These are phyloP conservation scores for Fragosphaeria purpurea DNA, from an alignment of 2,329 filamentous ascomycete species.

Conservation along the genomic window DNA sequence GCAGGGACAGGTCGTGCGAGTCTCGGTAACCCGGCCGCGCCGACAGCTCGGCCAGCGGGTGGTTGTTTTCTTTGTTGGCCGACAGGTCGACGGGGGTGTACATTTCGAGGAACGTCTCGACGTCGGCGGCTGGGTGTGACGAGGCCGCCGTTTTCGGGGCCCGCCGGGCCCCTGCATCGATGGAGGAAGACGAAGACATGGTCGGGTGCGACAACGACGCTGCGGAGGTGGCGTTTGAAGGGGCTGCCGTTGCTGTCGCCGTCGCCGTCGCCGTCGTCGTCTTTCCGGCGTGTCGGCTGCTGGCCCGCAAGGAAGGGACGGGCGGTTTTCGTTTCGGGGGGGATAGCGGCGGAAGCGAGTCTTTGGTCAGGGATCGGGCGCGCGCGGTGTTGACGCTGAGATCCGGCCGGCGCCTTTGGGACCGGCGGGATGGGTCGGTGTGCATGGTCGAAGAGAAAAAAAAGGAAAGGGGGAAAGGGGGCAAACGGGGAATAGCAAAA, in stretches of 20 bases:
- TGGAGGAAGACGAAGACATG: slow-evolving; percentile 17
- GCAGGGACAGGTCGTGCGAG: slow-evolving; percentile 79
- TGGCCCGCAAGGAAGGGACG: slow-evolving; percentile 3
- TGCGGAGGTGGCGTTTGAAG: slow-evolving; percentile 11
- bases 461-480: neutral
- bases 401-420: slow-evolving; percentile 23
- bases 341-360: slow-evolving; percentile 19
- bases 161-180: slow-evolving; percentile 14
- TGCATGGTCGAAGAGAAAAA: slow-evolving; percentile 2
- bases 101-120: slow-evolving; percentile 29
- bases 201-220: no score
- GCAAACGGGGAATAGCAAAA: no score
- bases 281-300: slow-evolving; percentile 1
- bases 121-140: slow-evolving; percentile 17
- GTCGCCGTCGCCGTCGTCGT: neutral
- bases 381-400: slow-evolving; percentile 26
- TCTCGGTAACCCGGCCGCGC: slow-evolving; percentile 36
- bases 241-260: slow-evolving; percentile 7
- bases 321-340: slow-evolving; percentile 19
- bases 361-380: slow-evolving; percentile 9
- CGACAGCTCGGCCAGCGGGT: slow-evolving; percentile 18
- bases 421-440: slow-evolving; percentile 9
- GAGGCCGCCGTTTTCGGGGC: slow-evolving; percentile 18
- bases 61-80: slow-evolving; percentile 23
- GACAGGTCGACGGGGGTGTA: slow-evolving; percentile 28